Evolutionary conservation across 768 basidiomycete genomes (phyloP).

Genomic region (Tricholoma flavovirens): DNA sequence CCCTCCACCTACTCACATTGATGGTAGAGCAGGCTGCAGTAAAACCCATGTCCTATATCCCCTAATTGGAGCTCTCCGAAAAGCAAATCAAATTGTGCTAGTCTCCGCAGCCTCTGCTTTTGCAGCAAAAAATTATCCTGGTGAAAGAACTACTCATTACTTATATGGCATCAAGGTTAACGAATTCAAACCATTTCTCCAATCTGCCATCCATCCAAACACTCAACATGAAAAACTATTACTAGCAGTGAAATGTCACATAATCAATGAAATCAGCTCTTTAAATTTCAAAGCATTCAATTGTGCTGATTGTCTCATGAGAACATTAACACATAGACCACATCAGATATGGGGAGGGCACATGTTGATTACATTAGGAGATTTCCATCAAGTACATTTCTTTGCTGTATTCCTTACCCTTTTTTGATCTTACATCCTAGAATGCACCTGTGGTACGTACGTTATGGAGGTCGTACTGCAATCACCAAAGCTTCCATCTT

Average conservation of each 20-base stretch:
- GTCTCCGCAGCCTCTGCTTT: too few species aligned
- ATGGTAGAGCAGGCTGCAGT: too few species aligned
- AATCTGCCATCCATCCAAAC: not conserved
- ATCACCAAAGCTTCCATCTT: not conserved
- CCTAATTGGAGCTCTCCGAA: too few species aligned
- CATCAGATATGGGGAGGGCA: not conserved
- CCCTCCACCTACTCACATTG: too few species aligned
- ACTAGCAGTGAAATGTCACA: not conserved
- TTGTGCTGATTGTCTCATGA: not conserved
- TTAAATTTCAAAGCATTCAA: not conserved
- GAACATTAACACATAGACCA: not conserved
- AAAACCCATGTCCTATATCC: too few species aligned
- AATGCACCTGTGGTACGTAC: not conserved
- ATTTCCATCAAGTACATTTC: too few species aligned
- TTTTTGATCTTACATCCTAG: not conserved
- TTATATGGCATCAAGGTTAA: constrained; percentile 29
- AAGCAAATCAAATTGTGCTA: too few species aligned
- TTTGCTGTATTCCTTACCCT: too few species aligned
- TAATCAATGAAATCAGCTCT: not conserved
- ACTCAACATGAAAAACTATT: not conserved
- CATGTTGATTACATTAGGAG: too few species aligned
- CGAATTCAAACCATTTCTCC: not conserved
- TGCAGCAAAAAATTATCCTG: too few species aligned
- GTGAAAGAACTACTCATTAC: too few species aligned
- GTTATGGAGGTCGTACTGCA: not conserved